Percentiles rank a stretch among this genome's conserved stretches.
phyloP scores from a whole-genome alignment of 306 rosid species.

The Casuarina glauca region DNA sequence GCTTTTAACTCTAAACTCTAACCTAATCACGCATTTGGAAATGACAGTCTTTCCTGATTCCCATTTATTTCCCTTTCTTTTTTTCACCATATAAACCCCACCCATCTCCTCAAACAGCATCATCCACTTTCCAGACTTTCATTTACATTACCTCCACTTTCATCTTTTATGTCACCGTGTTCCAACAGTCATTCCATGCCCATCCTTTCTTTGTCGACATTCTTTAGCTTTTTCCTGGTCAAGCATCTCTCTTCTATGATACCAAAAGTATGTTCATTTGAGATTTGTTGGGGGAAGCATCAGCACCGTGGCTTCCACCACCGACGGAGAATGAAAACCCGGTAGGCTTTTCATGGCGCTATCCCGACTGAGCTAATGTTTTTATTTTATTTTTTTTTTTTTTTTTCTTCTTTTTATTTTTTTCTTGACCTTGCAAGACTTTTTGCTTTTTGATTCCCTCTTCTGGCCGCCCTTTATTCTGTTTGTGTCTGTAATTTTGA shows the following conservation, averaged over 20 bases:
- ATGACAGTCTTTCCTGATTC: slow-evolving; percentile 39
- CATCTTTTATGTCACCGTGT: slow-evolving; percentile 3
- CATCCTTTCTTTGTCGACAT: slow-evolving; percentile 43
- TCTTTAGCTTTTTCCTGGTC: slow-evolving; percentile 24
- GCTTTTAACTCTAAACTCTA: slow-evolving; percentile 35
- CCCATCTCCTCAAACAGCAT: slow-evolving; percentile 29
- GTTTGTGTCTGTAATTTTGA: fast-evolving
- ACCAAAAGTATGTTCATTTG: not conserved
- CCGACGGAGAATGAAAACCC: slow-evolving; percentile 14
- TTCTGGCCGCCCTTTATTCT: fast-evolving
- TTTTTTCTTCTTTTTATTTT: not conserved
- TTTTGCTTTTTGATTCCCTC: not conserved
- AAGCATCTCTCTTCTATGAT: slow-evolving; percentile 29
- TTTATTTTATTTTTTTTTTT: fast-evolving
- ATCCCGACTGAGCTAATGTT: slow-evolving; percentile 60
- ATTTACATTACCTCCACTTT: slow-evolving; percentile 48
- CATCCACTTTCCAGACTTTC: slow-evolving; percentile 27
- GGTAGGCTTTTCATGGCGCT: slow-evolving; percentile 42
- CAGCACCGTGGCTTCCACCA: slow-evolving; percentile 19
- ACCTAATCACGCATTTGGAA: slow-evolving; percentile 43
- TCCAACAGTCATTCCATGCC: not conserved
- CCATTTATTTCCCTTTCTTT: slow-evolving; percentile 15
- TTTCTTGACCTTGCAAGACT: slow-evolving; percentile 97
- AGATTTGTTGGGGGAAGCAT: not conserved
- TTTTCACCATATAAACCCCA: slow-evolving; percentile 41